These are phyloP conservation scores for Achaetomium macrosporum DNA, from an alignment of 2,329 filamentous ascomycete species.

Conservation along the genomic window DNA sequence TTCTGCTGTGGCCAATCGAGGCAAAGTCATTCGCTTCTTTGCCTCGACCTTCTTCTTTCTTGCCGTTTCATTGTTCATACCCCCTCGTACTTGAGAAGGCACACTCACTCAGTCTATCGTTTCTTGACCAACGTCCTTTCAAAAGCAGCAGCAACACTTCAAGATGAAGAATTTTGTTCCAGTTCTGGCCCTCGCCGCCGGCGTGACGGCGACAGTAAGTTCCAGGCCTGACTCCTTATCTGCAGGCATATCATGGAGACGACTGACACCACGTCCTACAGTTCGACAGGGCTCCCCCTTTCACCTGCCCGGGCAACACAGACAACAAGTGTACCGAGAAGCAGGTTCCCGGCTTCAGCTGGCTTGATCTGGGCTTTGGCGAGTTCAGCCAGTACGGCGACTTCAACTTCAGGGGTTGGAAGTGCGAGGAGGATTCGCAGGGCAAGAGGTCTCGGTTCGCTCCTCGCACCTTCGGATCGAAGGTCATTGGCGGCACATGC, in stretches of 20 bases:
- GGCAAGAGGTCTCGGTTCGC: conserved; percentile 46
- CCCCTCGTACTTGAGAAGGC: conserved; percentile 14
- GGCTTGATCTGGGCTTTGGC: conserved; percentile 56
- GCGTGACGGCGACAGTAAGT: conserved; percentile 42
- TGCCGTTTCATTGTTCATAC: conserved; percentile 27
- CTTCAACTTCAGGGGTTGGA: conserved; percentile 69
- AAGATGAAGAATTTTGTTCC: conserved; percentile 49
- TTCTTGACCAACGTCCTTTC: conserved; percentile 10
- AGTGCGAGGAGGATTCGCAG: conserved; percentile 52
- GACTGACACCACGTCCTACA: conserved; percentile 20
- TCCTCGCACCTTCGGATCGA: conserved; percentile 46
- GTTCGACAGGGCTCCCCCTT: conserved; percentile 40
- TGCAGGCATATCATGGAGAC: background rate
- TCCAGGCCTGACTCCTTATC: background rate
- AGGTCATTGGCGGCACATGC: conserved; percentile 56
- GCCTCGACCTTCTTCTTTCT: conserved; percentile 32
- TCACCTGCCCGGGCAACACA: conserved; percentile 63
- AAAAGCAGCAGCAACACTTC: conserved; percentile 17
- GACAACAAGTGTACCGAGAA: conserved; percentile 70
- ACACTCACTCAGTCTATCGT: conserved; percentile 14
- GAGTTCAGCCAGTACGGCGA: conserved; percentile 61
- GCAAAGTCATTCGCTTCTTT: conserved; percentile 56
- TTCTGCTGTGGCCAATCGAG: conserved; percentile 25
- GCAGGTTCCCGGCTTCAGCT: conserved; percentile 68
- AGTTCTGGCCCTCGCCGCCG: conserved; percentile 46